Evolutionary conservation across 257 asterid genomes (phyloP).

Genomic region (Solanum medicagineum): DNA sequence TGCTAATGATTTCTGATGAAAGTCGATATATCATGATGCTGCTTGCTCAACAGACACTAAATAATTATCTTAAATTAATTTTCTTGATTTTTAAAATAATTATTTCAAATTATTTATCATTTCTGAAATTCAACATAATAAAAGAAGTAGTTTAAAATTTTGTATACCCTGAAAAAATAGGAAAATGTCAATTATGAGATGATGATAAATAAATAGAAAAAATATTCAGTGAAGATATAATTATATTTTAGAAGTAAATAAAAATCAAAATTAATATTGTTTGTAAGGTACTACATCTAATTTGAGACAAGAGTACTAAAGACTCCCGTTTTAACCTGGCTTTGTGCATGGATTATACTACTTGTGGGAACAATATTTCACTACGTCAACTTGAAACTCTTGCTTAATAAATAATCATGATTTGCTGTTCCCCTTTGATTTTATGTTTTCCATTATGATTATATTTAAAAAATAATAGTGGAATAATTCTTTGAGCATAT

Average conservation of each 20-base stretch:
- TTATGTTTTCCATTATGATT: not conserved
- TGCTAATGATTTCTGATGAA: not conserved
- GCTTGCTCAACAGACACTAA: not conserved
- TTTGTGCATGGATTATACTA: not conserved
- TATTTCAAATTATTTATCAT: not conserved
- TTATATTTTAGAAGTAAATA: not conserved
- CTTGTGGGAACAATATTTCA: not conserved
- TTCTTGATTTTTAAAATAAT: not conserved
- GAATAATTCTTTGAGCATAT: not conserved
- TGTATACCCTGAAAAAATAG: too few relatives aligned
- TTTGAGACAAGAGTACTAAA: not conserved
- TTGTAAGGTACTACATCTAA: not conserved
- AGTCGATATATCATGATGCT: not conserved
- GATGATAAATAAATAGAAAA: too few relatives aligned
- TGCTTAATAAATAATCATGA: not conserved
- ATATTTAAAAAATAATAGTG: not conserved
- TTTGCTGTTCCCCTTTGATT: not conserved
- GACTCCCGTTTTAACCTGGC: not conserved
- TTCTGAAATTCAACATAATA: too few relatives aligned
- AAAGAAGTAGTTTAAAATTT: too few relatives aligned
- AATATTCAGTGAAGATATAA: not conserved
- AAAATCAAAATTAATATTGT: not conserved
- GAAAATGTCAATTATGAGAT: not conserved
- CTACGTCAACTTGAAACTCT: not conserved
- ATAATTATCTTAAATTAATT: not conserved